Conservation (phyloP, 2,329 filamentous ascomycete species). For the Microdochium trichocladiopsis region DNA sequence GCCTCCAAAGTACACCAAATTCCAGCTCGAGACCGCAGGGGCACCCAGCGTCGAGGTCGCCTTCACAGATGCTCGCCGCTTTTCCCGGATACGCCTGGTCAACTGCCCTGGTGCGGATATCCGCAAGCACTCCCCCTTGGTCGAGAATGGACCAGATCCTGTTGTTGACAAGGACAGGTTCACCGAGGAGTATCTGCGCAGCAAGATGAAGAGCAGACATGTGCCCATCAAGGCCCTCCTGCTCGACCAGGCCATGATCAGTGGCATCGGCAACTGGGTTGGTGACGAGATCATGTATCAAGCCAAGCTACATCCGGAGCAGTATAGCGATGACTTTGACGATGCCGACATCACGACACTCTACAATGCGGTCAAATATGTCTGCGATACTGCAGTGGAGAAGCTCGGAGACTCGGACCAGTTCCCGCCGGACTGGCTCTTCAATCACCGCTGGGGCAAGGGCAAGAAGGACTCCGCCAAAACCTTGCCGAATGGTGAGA, state of each 20-base stretch:
- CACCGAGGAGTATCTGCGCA: slow-evolving; percentile 67
- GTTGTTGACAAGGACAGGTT: slow-evolving; percentile 73
- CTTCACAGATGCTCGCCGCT: slow-evolving; percentile 76
- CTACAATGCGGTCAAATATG: slow-evolving; percentile 65
- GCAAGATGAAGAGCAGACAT: slow-evolving; percentile 65
- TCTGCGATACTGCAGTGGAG: slow-evolving; percentile 75
- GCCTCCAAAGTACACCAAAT: slow-evolving; percentile 91
- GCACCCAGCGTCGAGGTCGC: slow-evolving; percentile 54
- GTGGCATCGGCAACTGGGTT: slow-evolving; percentile 96
- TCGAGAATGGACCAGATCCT: slow-evolving; percentile 91
- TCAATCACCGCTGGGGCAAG: slow-evolving; percentile 85
- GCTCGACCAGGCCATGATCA: slow-evolving; percentile 81
- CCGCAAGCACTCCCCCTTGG: slow-evolving; percentile 67
- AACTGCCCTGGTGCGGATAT: slow-evolving; percentile 74
- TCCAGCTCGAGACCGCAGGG: slow-evolving; percentile 61
- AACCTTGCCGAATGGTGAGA: slow-evolving; percentile 74
- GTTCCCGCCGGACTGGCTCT: slow-evolving; percentile 85
- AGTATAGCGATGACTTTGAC: slow-evolving; percentile 78
- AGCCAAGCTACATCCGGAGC: slow-evolving; percentile 82
- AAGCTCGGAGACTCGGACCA: slow-evolving; percentile 72
- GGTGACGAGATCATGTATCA: slow-evolving; percentile 91
- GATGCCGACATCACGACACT: slow-evolving; percentile 65
- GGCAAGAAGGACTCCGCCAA: slow-evolving; percentile 65
- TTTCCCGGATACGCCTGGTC: slow-evolving; percentile 74
- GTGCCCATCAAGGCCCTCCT: slow-evolving; percentile 87